A percentile compares a stretch with the other conserved stretches of the same genome.
Evolutionary conservation across 2,329 filamentous ascomycete genomes (phyloP).

Genomic region (Cyphellophora europaea): DNA sequence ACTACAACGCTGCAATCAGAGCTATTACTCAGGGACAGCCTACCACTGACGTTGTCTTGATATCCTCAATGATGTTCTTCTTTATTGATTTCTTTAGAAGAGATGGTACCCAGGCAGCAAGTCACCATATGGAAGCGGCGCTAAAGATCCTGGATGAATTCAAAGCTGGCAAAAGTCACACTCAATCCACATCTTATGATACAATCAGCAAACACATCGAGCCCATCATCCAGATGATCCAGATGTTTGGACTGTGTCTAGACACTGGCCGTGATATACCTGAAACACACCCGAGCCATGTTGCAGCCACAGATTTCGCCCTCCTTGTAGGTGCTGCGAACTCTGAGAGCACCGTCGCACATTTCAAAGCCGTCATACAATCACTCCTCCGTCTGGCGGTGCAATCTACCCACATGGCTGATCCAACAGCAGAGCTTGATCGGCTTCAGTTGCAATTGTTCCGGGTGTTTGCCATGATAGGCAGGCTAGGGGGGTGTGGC

Average conservation of each 20-base stretch:
- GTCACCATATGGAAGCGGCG: conserved; percentile 12
- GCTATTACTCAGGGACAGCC: conserved; percentile 8
- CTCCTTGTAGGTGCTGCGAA: conserved; percentile 3
- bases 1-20: conserved; percentile 11
- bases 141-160: conserved; percentile 13
- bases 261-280: conserved; percentile 4
- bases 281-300: conserved; percentile 5
- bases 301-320: conserved; percentile 4
- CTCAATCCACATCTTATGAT: conserved; percentile 5
- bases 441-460: background rate
- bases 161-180: conserved; percentile 7
- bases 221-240: conserved; percentile 7
- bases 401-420: background rate
- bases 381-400: conserved; percentile 6
- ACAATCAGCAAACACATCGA: conserved; percentile 11
- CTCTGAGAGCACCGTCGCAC: conserved; percentile 6
- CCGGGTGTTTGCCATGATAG: background rate
- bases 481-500: background rate
- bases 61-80: conserved; percentile 12
- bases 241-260: too few relatives aligned
- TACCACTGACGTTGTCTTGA: conserved; percentile 10
- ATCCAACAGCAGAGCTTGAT: background rate
- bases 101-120: conserved; percentile 4
- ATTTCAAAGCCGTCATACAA: conserved; percentile 6
- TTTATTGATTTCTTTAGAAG: conserved; percentile 11